Conservation (phyloP, 192 early-diverging fungal species). For the Oehlia diaphana region DNA sequence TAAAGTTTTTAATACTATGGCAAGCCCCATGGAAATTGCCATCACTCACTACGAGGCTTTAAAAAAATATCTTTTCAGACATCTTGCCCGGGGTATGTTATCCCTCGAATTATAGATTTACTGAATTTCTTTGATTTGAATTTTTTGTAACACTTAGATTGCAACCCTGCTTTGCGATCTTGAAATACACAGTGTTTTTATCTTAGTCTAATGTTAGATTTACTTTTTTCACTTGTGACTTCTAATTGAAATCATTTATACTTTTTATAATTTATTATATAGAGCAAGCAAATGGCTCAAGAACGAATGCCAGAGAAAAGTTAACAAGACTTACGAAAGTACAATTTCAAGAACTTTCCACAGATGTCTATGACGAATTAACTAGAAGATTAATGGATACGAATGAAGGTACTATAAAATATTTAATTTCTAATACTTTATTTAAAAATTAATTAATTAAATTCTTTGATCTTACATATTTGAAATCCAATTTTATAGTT, state of each 20-base stretch:
- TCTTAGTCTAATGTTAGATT: not conserved
- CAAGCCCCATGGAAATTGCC: slow-evolving; percentile 42
- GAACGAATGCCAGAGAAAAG: slow-evolving; percentile 68
- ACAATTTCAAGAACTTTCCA: slow-evolving; percentile 94
- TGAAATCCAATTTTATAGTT: slow-evolving; percentile 40
- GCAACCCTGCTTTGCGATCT: no score
- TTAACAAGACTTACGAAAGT: slow-evolving; percentile 71
- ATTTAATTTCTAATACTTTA: not conserved
- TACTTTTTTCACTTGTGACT: not conserved
- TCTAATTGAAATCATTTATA: not conserved
- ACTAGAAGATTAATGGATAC: slow-evolving; percentile 61
- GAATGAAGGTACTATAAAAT: slow-evolving; percentile 52
- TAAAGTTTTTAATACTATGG: no score
- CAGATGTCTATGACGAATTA: slow-evolving; percentile 96
- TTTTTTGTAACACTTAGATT: no score
- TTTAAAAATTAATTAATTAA: not conserved
- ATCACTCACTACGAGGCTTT: slow-evolving; percentile 55
- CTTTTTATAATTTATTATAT: slow-evolving; percentile 22
- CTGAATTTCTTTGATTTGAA: not conserved
- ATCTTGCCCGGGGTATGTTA: slow-evolving; percentile 44
- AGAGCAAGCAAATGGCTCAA: slow-evolving; percentile 46
- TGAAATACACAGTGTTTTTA: no score
- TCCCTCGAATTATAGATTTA: not conserved
- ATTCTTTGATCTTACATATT: not conserved
- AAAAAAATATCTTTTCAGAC: slow-evolving; percentile 47